Evolutionary conservation across 768 basidiomycete genomes (phyloP), one percentile per base, ranked within the genome.

Genomic region (Mrakia blollopis): DNA sequence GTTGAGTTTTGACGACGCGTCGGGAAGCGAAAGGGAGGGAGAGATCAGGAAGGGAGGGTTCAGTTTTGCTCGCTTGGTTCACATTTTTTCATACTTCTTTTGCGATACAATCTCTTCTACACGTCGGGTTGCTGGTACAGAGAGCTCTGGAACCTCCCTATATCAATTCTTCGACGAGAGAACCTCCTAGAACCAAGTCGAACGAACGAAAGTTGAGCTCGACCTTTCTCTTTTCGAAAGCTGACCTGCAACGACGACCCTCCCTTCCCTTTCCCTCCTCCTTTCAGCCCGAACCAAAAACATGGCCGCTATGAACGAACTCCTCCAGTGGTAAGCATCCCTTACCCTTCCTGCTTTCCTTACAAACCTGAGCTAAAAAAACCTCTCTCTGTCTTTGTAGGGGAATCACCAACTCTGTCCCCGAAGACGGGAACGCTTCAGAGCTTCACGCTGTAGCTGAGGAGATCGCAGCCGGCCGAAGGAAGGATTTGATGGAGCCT

Each of bases 401-500:
- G 77, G 77, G 77, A 57, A 78, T 78, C 73, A 68, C 67, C 63
- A 74, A 78, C 73, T 78, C 77, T 23, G 77, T 78, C 30, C 65
- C 73, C 16, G 68, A 41, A 37, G 13, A 41, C 41, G 77, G 77
- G 21, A 60, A 78, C 50, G 77, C 77, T 0, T 61, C 73, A 23
- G 73, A 78, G 73, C 77, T 78, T 37, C 77, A 78, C 60, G 25
- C 57, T 35, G 68, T 78, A 13, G 73, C 75, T 28, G 78, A 80
- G 47, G 63, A 67, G 8, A 54, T 77, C 28, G 70, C 16, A 83
- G 84, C 77, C 30, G 74, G 80, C 21, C 75, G 74, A 68, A 72
- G 79, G 39, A 54, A 72, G 44, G 81, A 90, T 72, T 84, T 96
- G 67, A 81, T 79, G 28, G 91, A 78, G 28, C 77, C 94, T 1